Evolutionary conservation across 768 basidiomycete species (phyloP).

Genomic region (Russula compacta): DNA sequence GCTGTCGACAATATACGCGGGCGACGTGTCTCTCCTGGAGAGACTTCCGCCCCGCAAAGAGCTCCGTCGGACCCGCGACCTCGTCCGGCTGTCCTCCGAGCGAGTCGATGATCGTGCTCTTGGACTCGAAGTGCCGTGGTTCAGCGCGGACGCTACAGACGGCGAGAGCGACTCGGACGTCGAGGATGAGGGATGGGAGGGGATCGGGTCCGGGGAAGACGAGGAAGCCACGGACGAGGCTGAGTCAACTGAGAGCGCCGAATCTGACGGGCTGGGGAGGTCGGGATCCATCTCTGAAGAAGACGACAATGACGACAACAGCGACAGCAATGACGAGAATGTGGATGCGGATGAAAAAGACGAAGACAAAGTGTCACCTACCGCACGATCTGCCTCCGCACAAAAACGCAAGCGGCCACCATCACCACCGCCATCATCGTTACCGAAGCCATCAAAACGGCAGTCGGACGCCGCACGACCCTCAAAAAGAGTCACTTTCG

Average conservation of each 20-base stretch:
- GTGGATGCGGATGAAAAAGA: neutral
- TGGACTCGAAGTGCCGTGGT: conserved; percentile 32
- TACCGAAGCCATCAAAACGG: neutral
- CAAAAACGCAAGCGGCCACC: conserved; percentile 28
- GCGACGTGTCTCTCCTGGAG: conserved; percentile 44
- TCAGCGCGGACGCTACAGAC: conserved; percentile 34
- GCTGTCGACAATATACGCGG: conserved; percentile 31
- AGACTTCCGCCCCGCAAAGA: conserved; percentile 51
- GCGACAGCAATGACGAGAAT: too few relatives aligned
- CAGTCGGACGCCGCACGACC: conserved; percentile 16
- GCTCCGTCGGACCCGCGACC: conserved; percentile 41
- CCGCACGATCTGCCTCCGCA: neutral
- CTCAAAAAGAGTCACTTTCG: conserved; percentile 30
- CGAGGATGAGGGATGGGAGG: conserved; percentile 30
- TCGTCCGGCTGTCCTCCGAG: conserved; percentile 42
- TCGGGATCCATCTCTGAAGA: neutral
- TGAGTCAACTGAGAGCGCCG: conserved; percentile 27
- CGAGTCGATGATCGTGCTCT: conserved; percentile 34
- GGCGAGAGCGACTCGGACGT: conserved; percentile 23
- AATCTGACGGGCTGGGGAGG: conserved; percentile 22
- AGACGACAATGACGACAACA: neutral
- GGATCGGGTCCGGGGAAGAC: conserved; percentile 27
- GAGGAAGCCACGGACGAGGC: conserved; percentile 23
- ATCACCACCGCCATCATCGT: neutral
- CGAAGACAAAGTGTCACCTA: conserved; percentile 28